Conservation (phyloP, 2,329 filamentous ascomycete species). For the Nigrospora oryzae region DNA sequence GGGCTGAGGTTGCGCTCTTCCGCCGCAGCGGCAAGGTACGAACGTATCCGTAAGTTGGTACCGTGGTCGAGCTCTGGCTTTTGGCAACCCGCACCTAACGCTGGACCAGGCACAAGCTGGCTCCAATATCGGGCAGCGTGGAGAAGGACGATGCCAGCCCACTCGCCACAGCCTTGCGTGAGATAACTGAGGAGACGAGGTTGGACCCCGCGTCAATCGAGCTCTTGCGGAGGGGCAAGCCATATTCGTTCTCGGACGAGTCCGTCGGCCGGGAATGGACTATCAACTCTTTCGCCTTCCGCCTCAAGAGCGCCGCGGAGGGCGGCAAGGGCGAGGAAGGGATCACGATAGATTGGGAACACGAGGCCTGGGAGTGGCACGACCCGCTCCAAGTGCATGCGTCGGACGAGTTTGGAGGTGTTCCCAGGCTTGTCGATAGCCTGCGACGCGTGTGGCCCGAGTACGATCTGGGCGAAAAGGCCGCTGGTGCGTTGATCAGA, state of each 20-base stretch:
- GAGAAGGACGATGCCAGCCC: slow-evolving; percentile 43
- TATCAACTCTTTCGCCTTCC: slow-evolving; percentile 54
- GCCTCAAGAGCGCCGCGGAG: slow-evolving; percentile 30
- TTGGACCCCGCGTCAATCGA: slow-evolving; percentile 37
- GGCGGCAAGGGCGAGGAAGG: slow-evolving; percentile 29
- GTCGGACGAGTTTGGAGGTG: slow-evolving; percentile 36
- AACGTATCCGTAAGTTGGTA: slow-evolving; percentile 45
- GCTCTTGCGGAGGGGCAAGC: slow-evolving; percentile 48
- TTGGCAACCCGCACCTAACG: neutral
- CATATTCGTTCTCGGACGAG: slow-evolving; percentile 47
- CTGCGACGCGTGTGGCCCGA: slow-evolving; percentile 52
- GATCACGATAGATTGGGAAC: slow-evolving; percentile 54
- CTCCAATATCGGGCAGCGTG: slow-evolving; percentile 54
- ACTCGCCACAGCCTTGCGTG: slow-evolving; percentile 50
- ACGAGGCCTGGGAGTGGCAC: slow-evolving; percentile 49
- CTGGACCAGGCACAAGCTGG: slow-evolving; percentile 40
- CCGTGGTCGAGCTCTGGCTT: neutral
- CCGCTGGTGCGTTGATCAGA: slow-evolving; percentile 32
- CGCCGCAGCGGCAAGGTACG: slow-evolving; percentile 48
- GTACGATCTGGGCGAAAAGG: slow-evolving; percentile 34
- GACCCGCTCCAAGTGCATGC: slow-evolving; percentile 40
- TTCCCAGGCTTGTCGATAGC: slow-evolving; percentile 50
- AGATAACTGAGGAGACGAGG: slow-evolving; percentile 54
- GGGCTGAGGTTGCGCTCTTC: slow-evolving; percentile 50
- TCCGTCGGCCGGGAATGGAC: slow-evolving; percentile 49